These are phyloP conservation scores for Lagenidium sp. DNA, from an alignment of 352 stramenopile genomes.

Conservation along the genomic window DNA sequence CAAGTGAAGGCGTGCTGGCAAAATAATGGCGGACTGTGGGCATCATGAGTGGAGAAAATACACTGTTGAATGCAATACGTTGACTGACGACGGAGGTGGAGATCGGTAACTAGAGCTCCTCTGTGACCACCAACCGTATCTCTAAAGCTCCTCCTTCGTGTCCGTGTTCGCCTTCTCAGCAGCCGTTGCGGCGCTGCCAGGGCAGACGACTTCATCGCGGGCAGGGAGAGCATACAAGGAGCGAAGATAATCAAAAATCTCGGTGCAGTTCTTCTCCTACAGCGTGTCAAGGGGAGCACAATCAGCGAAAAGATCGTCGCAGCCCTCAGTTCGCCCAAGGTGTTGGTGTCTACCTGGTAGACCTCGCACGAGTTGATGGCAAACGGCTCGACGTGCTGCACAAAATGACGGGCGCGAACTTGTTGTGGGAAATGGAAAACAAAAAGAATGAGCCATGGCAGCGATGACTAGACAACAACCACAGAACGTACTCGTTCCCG, in stretches of 20 bases:
- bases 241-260: conserved; percentile 58
- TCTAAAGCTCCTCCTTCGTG: conserved; percentile 38
- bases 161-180: conserved; percentile 2
- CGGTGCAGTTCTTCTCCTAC: conserved; percentile 45
- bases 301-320: not conserved
- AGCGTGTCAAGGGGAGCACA: not conserved
- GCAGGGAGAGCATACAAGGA: conserved; percentile 35
- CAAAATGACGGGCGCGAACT: conserved; percentile 48
- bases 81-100: no score
- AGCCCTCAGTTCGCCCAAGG: no score
- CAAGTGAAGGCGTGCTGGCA: no score
- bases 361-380: conserved; percentile 39
- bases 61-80: no score
- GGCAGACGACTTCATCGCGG: conserved; percentile 20
- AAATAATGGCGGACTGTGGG: no score
- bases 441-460: not conserved
- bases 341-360: conserved; percentile 46
- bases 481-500: conserved; percentile 28
- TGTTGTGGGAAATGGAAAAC: not conserved
- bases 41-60: no score
- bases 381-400: conserved; percentile 58
- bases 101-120: no score
- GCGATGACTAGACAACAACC: not conserved
- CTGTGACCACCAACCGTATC: no score
- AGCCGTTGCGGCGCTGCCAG: conserved; percentile 3